Base-by-base conservation (phyloP, 2,329 filamentous ascomycete genomes). In the Didymella lethalis region DNA sequence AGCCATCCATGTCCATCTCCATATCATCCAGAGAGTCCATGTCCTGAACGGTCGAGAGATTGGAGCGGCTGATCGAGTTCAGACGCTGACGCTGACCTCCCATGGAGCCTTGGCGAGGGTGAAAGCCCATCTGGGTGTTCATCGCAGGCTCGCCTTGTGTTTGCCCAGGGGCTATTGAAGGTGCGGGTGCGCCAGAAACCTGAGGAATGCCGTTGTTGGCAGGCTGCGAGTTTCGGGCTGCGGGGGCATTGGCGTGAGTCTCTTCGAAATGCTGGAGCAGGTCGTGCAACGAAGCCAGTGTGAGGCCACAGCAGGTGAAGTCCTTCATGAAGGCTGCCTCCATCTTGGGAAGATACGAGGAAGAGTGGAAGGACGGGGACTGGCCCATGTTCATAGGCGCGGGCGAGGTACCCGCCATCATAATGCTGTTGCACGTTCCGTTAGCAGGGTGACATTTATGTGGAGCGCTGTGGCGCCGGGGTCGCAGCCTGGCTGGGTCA, bases 251-350 rank as follows among this genome's bases (percentile, higher is more conserved):
- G 16, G 93, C 94, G 78, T 99, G 95, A 54, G 90, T 87, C 79
- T 97, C 94, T 79, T 99, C 95, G 75, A 97, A 99, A 77, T 99
- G 95, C 75, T 97, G 93, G 46, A 99, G 83, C 46, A 99, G 84
- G 74, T 98, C 95, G 80, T 99, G 95, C 67, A 99, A 86, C 49
- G 93, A 96, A 25, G 93, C 90, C 66, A 97, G 85, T 31, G 90
- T 94, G 70, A 92, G 86, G 71, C 93, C 93, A 79, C 95, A 99
- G 81, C 95, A 99, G 51, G 90, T 90, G 79, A 98, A 98, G 80
- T 98, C 93, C 78, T 90, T 90, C 92, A 98, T 96, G 77, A 97
- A 99, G 74, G 94, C 95, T 62, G 94, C 94, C 79, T 99, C 95
- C 74, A 97, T 88, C 78, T 97, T 97, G 10, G 93, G 94, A 1